Conservation (phyloP, 1,139 yeast species). For the Candida gigantensis region DNA sequence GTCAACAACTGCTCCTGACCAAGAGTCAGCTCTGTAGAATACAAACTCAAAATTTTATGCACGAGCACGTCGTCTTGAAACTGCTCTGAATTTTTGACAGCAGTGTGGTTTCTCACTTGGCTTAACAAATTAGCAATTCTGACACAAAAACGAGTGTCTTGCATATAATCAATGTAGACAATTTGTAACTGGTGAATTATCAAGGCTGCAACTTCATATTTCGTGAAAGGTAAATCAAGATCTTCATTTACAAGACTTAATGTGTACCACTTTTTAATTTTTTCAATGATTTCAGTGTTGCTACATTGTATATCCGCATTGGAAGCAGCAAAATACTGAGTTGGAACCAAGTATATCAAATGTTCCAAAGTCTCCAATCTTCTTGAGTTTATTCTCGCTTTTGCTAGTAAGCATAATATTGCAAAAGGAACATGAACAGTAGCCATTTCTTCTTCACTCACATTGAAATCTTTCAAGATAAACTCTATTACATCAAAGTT, state of each 20-base stretch:
- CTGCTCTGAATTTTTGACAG: constrained; percentile 27
- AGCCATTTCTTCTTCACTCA: constrained; percentile 86
- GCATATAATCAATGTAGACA: constrained; percentile 30
- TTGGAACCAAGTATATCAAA: constrained; percentile 54
- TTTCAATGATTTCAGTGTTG: constrained; percentile 18
- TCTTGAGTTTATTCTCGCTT: constrained; percentile 15
- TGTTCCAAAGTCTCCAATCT: constrained; percentile 39
- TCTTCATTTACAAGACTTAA: constrained; percentile 5
- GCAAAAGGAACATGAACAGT: constrained; percentile 73
- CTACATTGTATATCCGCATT: constrained; percentile 16
- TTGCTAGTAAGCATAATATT: constrained; percentile 44
- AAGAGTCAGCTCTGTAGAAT: constrained; percentile 4
- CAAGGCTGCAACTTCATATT: constrained; percentile 46
- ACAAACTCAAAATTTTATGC: constrained; percentile 8
- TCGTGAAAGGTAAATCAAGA: constrained; percentile 36
- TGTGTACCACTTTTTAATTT: constrained; percentile 23
- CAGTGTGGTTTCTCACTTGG: constrained; percentile 45
- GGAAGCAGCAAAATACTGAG: constrained; percentile 54
- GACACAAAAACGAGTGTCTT: constrained; percentile 8
- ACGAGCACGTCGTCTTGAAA: constrained; percentile 10
- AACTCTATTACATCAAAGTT: constrained; percentile 53
- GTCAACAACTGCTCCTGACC: constrained; percentile 16
- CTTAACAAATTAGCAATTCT: constrained; percentile 5
- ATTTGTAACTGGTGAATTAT: constrained; percentile 36
- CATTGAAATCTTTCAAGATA: constrained; percentile 64